phyloP scores from a whole-genome alignment of 2,329 filamentous ascomycete genomes.

The Cytospora mali region DNA sequence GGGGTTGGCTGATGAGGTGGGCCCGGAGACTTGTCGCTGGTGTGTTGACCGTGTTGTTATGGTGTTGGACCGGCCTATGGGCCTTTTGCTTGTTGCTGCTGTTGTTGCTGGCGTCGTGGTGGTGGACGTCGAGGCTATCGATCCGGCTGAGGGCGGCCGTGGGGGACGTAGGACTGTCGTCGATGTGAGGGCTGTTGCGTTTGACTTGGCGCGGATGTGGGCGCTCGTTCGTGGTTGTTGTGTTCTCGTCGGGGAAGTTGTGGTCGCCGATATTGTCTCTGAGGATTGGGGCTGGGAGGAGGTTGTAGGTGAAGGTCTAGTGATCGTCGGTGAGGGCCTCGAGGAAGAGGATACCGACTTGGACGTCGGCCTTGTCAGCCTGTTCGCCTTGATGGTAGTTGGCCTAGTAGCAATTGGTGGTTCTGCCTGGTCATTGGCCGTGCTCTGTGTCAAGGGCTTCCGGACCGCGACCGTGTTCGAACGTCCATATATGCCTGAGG shows the following conservation, averaged over 20 bases:
- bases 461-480: slow-evolving; percentile 27
- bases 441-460: slow-evolving; percentile 32
- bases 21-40: slow-evolving; percentile 9
- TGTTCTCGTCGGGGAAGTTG: slow-evolving; percentile 15
- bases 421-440: slow-evolving; percentile 2
- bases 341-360: slow-evolving; percentile 28
- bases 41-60: slow-evolving; percentile 12
- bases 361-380: slow-evolving; percentile 26
- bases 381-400: slow-evolving; percentile 29
- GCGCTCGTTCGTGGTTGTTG: slow-evolving; percentile 28
- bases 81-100: slow-evolving; percentile 12
- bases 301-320: slow-evolving; percentile 25
- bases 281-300: slow-evolving; percentile 35
- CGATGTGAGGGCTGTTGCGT: slow-evolving; percentile 42
- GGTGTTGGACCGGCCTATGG: slow-evolving; percentile 27
- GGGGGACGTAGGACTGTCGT: slow-evolving; percentile 45
- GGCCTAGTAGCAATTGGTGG: slow-evolving; percentile 12
- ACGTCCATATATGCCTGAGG: slow-evolving; percentile 32
- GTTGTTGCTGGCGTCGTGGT: slow-evolving; percentile 15
- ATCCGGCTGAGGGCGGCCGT: slow-evolving; percentile 34
- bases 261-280: slow-evolving; percentile 32
- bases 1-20: slow-evolving; percentile 5
- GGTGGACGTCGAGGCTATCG: slow-evolving; percentile 27
- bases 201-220: slow-evolving; percentile 47
- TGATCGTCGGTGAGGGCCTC: slow-evolving; percentile 23